Evolutionary conservation across 2,329 filamentous ascomycete genomes (phyloP).

Genomic region (Fusarium foetens): DNA sequence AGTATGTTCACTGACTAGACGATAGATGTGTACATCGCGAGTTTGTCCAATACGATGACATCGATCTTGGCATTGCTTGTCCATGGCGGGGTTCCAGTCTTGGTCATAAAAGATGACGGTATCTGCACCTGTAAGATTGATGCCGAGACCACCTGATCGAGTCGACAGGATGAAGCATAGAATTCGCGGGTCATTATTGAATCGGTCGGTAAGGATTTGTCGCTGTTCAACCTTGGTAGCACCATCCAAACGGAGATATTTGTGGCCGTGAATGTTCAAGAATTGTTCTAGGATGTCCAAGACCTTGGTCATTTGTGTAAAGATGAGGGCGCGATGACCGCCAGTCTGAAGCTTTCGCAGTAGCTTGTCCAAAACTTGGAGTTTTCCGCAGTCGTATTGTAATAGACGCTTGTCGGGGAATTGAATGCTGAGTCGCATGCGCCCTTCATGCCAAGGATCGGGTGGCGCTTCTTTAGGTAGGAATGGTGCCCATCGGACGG

Average conservation of each 20-base stretch:
- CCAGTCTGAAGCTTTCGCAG: slow-evolving; percentile 88
- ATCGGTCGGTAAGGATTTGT: slow-evolving; percentile 93
- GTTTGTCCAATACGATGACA: slow-evolving; percentile 98
- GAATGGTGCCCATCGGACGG: slow-evolving; percentile 65
- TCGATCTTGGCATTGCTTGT: slow-evolving; percentile 98
- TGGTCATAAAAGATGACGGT: slow-evolving; percentile 99
- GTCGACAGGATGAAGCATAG: slow-evolving; percentile 96
- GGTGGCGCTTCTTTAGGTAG: slow-evolving; percentile 65
- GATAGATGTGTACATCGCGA: slow-evolving; percentile 97
- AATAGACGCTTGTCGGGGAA: slow-evolving; percentile 97
- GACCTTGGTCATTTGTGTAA: slow-evolving; percentile 99
- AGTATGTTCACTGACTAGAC: slow-evolving; percentile 90
- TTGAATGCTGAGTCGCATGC: slow-evolving; percentile 92
- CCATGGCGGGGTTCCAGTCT: slow-evolving; percentile 99
- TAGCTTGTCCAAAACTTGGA: slow-evolving; percentile 88
- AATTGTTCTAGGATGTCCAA: slow-evolving; percentile 98
- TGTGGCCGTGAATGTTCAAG: slow-evolving; percentile 96
- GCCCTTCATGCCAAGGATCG: slow-evolving; percentile 93
- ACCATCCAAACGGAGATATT: slow-evolving; percentile 96
- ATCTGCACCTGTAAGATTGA: slow-evolving; percentile 96
- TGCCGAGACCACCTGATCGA: slow-evolving; percentile 91
- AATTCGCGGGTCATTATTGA: slow-evolving; percentile 94
- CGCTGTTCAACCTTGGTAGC: slow-evolving; percentile 95
- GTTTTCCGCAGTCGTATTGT: slow-evolving; percentile 97
- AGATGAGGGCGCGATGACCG: slow-evolving; percentile 94